A percentile compares a stretch with the other conserved stretches of the same genome.
These are phyloP conservation scores for Pisolithus tinctorius DNA, from an alignment of 768 basidiomycete genomes.

Conservation along the genomic window DNA sequence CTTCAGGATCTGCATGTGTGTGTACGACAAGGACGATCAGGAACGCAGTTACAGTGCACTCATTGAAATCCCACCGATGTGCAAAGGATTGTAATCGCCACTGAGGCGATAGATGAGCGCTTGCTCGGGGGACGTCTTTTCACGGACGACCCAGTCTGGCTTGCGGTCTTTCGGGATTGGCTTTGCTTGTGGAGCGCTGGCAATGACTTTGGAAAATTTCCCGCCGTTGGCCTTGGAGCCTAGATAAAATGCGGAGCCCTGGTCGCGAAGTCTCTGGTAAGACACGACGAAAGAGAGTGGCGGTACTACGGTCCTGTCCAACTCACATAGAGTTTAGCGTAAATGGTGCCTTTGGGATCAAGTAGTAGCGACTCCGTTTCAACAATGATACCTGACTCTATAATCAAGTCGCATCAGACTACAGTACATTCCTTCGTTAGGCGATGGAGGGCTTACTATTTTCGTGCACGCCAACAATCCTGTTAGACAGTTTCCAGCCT, in stretches of 20 bases:
- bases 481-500: conserved; percentile 69
- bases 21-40: background rate
- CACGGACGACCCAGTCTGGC: conserved; percentile 54
- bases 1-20: conserved; percentile 49
- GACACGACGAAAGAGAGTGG: background rate
- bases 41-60: background rate
- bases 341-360: conserved; percentile 51
- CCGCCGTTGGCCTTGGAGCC: conserved; percentile 59
- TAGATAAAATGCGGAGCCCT: conserved; percentile 65
- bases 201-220: conserved; percentile 57
- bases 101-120: conserved; percentile 67
- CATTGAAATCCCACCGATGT: conserved; percentile 44
- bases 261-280: background rate
- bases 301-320: background rate
- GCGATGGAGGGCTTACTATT: conserved; percentile 52
- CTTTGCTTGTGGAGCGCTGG: conserved; percentile 54
- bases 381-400: conserved; percentile 72
- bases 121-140: conserved; percentile 59
- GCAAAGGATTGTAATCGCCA: conserved; percentile 76
- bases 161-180: conserved; percentile 53
- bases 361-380: conserved; percentile 59
- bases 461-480: conserved; percentile 67
- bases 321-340: conserved; percentile 58
- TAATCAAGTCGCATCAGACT: background rate
- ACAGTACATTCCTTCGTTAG: background rate